Conservation (phyloP, 441 rosid genomes). For the Corymbia citriodora region DNA sequence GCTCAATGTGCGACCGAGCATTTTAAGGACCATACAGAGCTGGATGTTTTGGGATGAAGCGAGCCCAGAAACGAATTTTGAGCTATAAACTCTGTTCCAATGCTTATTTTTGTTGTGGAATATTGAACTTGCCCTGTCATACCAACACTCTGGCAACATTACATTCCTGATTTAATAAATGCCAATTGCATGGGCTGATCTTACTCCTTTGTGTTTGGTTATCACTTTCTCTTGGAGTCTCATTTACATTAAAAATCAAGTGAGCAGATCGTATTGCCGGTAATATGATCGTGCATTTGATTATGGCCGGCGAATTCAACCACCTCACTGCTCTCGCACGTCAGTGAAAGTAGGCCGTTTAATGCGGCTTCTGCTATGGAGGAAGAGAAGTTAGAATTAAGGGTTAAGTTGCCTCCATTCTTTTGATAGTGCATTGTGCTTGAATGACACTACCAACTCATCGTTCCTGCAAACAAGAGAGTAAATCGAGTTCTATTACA, state of each 20-base stretch:
- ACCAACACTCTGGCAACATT: background rate
- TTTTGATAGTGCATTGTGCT: too few species aligned
- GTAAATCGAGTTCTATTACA: background rate
- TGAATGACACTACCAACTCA: too few species aligned
- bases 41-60: background rate
- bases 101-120: background rate
- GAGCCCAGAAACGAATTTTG: background rate
- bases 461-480: background rate
- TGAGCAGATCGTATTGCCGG: background rate
- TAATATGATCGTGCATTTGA: background rate
- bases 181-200: background rate
- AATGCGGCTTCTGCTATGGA: too few species aligned
- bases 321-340: background rate
- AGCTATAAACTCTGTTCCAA: background rate
- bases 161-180: background rate
- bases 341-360: background rate
- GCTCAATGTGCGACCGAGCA: slow-evolving; percentile 62
- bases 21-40: slow-evolving; percentile 26
- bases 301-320: background rate
- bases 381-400: too few species aligned
- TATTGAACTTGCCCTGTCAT: background rate
- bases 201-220: background rate
- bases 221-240: background rate
- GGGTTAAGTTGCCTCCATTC: too few species aligned
- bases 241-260: background rate